phyloP scores from a whole-genome alignment of 1,284 basidiomycete genomes.

The Leccinum pallidistipes region DNA sequence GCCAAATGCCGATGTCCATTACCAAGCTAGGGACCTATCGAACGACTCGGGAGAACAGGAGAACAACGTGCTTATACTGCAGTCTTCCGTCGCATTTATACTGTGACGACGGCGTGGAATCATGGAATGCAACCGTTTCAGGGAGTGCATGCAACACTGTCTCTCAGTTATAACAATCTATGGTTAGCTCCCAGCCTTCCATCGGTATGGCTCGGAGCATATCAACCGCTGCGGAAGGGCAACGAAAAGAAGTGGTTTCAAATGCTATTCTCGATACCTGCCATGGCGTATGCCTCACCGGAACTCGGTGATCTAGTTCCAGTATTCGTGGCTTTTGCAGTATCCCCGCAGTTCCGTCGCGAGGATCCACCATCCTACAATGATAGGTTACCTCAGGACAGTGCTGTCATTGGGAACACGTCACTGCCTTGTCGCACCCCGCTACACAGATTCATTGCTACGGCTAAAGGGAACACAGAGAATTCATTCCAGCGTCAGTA shows the following conservation, averaged over 20 bases:
- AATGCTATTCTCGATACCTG: background rate
- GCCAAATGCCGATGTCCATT: slow-evolving; percentile 11
- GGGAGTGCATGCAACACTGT: slow-evolving; percentile 1
- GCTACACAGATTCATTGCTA: slow-evolving; percentile 13
- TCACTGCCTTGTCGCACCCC: background rate
- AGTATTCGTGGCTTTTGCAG: background rate
- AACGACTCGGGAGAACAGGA: slow-evolving; percentile 8
- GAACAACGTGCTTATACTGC: slow-evolving; percentile 21
- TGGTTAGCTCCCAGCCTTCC: background rate
- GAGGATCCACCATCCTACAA: background rate
- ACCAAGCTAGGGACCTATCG: slow-evolving; percentile 21
- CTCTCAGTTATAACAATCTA: background rate
- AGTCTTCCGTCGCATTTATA: slow-evolving; percentile 3
- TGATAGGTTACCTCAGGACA: background rate
- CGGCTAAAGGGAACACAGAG: slow-evolving; percentile 1
- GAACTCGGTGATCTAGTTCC: background rate
- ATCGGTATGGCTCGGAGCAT: background rate
- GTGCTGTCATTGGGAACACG: background rate
- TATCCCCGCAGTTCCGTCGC: background rate
- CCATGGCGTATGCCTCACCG: background rate
- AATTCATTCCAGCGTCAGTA: slow-evolving; percentile 20
- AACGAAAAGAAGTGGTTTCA: background rate
- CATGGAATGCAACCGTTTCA: slow-evolving; percentile 3
- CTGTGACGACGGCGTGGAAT: background rate
- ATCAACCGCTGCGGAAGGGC: background rate